Conservation (phyloP, 768 basidiomycete genomes). For the Mycena capillaripes region DNA sequence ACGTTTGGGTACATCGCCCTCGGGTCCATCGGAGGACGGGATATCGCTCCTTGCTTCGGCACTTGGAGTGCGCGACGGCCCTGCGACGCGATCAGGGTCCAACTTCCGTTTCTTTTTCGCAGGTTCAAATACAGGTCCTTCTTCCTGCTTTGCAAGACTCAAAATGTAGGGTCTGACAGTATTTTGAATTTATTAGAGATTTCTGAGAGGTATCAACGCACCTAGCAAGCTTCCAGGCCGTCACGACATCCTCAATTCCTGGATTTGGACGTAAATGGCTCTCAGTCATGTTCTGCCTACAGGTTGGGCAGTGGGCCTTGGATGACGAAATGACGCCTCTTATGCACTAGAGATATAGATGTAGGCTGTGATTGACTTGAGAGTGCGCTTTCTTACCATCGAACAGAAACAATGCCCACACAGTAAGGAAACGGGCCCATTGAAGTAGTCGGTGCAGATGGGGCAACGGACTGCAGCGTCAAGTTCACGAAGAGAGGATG, state of each 20-base stretch:
- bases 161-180: slow-evolving; percentile 59
- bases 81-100: slow-evolving; percentile 6
- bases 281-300: slow-evolving; percentile 72
- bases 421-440: slow-evolving; percentile 77
- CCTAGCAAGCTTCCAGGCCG: slow-evolving; percentile 83
- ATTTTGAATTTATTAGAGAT: neutral
- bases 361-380: neutral
- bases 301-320: slow-evolving; percentile 81
- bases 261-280: slow-evolving; percentile 76
- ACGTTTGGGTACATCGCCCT: slow-evolving; percentile 22
- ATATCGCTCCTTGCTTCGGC: neutral
- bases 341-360: slow-evolving; percentile 69
- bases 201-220: slow-evolving; percentile 45
- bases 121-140: slow-evolving; percentile 13
- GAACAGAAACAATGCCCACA: slow-evolving; percentile 92
- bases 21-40: slow-evolving; percentile 5
- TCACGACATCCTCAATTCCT: slow-evolving; percentile 77
- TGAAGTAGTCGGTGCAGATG: slow-evolving; percentile 83
- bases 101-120: slow-evolving; percentile 27
- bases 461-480: slow-evolving; percentile 79
- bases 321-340: slow-evolving; percentile 62
- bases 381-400: slow-evolving; percentile 57
- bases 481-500: slow-evolving; percentile 70
- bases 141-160: slow-evolving; percentile 53
- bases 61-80: slow-evolving; percentile 31